phyloP scores from a whole-genome alignment of 106 monocot species.

The Dioscorea zingiberensis region DNA sequence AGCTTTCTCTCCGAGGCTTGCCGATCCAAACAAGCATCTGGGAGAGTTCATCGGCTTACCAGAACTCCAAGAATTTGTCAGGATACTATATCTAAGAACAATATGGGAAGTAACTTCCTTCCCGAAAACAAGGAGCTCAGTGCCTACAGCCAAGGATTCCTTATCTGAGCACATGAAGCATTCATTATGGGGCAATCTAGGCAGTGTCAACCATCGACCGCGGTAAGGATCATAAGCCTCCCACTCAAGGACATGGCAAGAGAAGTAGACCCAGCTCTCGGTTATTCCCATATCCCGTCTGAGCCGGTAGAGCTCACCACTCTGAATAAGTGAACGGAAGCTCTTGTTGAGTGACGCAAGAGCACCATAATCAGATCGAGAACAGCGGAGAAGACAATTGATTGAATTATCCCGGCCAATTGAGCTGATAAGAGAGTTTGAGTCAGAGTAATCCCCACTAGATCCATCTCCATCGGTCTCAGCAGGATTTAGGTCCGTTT shows the following conservation, averaged over 20 bases:
- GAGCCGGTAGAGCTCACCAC: slow-evolving; percentile 60
- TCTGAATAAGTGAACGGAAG: slow-evolving; percentile 51
- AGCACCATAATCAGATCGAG: slow-evolving; percentile 57
- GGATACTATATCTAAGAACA: slow-evolving; percentile 62
- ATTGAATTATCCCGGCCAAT: slow-evolving; percentile 83
- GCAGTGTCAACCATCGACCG: slow-evolving; percentile 54
- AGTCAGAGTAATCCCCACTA: slow-evolving; percentile 16
- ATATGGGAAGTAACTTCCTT: slow-evolving; percentile 44
- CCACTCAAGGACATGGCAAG: slow-evolving; percentile 64
- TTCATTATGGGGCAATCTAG: slow-evolving; percentile 63
- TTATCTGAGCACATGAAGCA: slow-evolving; percentile 84
- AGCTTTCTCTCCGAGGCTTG: slow-evolving; percentile 66
- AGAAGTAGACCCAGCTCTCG: slow-evolving; percentile 82
- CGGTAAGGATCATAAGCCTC: slow-evolving; percentile 60
- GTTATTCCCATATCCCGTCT: slow-evolving; percentile 36
- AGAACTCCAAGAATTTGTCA: slow-evolving; percentile 58
- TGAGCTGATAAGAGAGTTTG: slow-evolving; percentile 47
- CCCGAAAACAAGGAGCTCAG: slow-evolving; percentile 81
- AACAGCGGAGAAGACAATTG: slow-evolving; percentile 60
- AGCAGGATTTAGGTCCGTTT: not conserved
- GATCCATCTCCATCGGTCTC: slow-evolving; percentile 10
- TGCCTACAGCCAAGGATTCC: slow-evolving; percentile 81
- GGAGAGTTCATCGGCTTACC: slow-evolving; percentile 65
- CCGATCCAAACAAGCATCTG: slow-evolving; percentile 80
- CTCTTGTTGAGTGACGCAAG: slow-evolving; percentile 48